Base-by-base conservation (phyloP, 495 filamentous ascomycete species). In the Xylaria flabelliformis region DNA sequence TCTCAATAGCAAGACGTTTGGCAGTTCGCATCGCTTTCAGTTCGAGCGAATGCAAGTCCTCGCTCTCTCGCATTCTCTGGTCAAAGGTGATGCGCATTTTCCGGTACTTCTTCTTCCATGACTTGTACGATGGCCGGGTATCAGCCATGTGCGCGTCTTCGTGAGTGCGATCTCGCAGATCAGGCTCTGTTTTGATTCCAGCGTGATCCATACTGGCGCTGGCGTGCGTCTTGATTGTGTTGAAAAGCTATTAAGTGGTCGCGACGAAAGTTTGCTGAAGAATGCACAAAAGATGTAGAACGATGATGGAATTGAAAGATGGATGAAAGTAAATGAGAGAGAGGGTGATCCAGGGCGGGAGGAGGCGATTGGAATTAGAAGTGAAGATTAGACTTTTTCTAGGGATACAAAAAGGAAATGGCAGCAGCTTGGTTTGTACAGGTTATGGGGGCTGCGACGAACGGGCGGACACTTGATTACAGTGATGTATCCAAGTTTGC, bases 81-180 rank as follows among this genome's bases (percentile, higher is more conserved):
- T 98, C 94, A 75, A 98, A 99, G 50, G 88, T 86, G 76, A 93
- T 85, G 77, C 92, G 91, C 84, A 97, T 90, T 84, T 99, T 99
- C 68, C 93, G 90, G 82, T 95, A 99, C 83, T 99, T 99, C 83
- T 97, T 97, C 83, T 94, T 95, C 80, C 75, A 86, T 24, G 80
- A 85, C 64, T 80, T 82, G 73, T 82, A 82, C 4, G 83, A 81
- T 64, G 76, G 75, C 73, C 78, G 82, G 44, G 80, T 72, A 34
- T 82, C 83, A 19, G 75, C 68, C 76, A 79, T 78, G 24, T 74
- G 78, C 19, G 73, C 70, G 73, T 82, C 80, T 63, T 74, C 77
- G 21, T 77, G 74, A 13, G 51, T 42, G 81, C 79, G 63, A 29
- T 71, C 51, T 71, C 78, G 62, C 62, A 75, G 68, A 71, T 74